Base-by-base conservation (phyloP, 305 asterid genomes). In the Solanum aculeatissimum region DNA sequence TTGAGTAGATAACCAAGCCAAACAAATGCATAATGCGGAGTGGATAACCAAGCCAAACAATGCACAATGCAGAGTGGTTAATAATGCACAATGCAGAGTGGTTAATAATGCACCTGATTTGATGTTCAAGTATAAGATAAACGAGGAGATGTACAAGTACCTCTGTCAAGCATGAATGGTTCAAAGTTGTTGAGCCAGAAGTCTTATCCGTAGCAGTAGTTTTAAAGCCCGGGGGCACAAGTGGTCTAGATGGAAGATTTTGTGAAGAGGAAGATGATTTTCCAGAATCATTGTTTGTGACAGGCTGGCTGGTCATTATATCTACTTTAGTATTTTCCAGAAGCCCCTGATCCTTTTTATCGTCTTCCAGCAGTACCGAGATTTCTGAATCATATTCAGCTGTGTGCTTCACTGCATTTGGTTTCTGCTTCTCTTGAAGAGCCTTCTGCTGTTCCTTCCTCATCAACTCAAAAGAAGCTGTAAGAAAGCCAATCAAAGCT, bases 401-500 rank as follows among this genome's bases (percentile, higher is more conserved):
- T 85, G 85, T 90, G 84, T 68, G 89, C 90, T 94, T 92, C 81
- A 90, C 95, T 84, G 81, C 83, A 81, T 85, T 91, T 40, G 84
- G 51, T 80, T 85, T 92, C 89, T 93, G 98, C 92, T 97, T 95
- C 92, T 95, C 98, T 86, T 92, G 99, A 77, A 93, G 92, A 80
- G 87, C 91, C 90, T 91, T 94, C 1, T 93, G 98, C 80, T 97
- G 99, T 87, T 95, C 99, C 91, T 94, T 95, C 89, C 99, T 93
- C 94, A 95, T 92, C 88, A 88, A 89, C 92, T 95, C 99, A 90
- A 97, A 97, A 87, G 99, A 87, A 85, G 92, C 99, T 97, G 90
- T 72, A 86, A 82, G 42, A 83, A 86, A 77, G 71, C 69, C 51
- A 55, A 85, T 75, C 74, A 86, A 57, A 85, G 83, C 68, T 71